These are phyloP conservation scores for Eucalyptus viminalis DNA, from an alignment of 345 rosid genomes.

Conservation along the genomic window DNA sequence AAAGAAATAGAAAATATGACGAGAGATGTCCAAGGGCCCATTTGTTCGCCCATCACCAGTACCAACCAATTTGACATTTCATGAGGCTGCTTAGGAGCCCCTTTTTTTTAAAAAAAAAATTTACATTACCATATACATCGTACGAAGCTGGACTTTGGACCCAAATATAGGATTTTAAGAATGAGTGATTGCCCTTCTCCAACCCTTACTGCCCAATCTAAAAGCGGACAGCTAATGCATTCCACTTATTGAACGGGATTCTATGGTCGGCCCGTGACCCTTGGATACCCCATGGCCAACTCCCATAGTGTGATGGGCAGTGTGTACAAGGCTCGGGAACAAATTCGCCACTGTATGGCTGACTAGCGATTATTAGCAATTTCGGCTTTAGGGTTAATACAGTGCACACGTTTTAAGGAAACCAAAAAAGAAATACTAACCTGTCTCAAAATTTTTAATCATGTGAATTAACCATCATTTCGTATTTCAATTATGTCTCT, in stretches of 20 bases:
- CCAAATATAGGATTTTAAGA: not conserved
- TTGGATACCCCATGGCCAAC: no score
- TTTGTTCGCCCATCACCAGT: not conserved
- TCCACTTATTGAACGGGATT: no score
- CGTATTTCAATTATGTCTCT: not conserved
- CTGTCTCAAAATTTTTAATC: not conserved
- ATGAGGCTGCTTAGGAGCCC: not conserved
- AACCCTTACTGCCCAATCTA: no score
- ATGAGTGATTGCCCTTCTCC: no score
- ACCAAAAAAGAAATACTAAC: not conserved
- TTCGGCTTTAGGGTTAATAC: not conserved
- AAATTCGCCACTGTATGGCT: not conserved
- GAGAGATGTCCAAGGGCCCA: not conserved
- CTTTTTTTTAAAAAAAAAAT: no score
- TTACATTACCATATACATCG: not conserved
- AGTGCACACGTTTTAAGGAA: not conserved
- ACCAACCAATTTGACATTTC: not conserved
- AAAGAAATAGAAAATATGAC: not conserved
- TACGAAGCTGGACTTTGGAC: not conserved
- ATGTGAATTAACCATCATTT: not conserved
- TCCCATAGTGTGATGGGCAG: no score
- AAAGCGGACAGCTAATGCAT: no score
- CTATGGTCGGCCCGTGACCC: fast-evolving
- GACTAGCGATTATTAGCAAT: not conserved
- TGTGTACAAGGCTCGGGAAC: not conserved